Evolutionary conservation across 257 asterid genomes (phyloP).

Genomic region (Solanum neorickii): DNA sequence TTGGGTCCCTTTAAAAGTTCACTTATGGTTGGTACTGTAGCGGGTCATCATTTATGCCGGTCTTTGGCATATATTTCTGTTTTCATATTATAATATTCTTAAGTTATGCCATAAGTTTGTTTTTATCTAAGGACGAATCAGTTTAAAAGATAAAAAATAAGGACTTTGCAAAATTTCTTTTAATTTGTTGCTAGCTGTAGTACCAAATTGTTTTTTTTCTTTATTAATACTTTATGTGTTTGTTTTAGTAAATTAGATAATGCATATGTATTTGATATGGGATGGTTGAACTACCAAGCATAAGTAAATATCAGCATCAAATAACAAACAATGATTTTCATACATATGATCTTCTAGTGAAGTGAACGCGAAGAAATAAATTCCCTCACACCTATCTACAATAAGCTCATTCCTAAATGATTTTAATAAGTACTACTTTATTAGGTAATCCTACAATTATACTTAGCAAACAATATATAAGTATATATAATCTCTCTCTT

Average conservation of each 20-base stretch:
- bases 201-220: background rate
- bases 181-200: background rate
- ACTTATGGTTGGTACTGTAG: background rate
- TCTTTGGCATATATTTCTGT: background rate
- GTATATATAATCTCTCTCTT: background rate
- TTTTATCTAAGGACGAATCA: no score
- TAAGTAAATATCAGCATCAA: conserved; percentile 40
- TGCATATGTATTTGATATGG: background rate
- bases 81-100: no score
- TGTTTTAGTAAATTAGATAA: background rate
- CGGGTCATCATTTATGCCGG: background rate
- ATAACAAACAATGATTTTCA: conserved; percentile 31
- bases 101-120: background rate
- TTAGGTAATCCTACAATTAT: background rate
- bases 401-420: conserved; percentile 4
- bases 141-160: no score
- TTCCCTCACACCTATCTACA: conserved; percentile 6
- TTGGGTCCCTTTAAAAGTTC: conserved; percentile 7
- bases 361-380: conserved; percentile 88
- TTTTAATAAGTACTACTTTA: background rate
- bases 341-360: conserved; percentile 27
- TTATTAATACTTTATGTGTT: background rate
- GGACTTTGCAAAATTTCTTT: background rate
- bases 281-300: conserved; percentile 46
- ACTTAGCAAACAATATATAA: background rate